Evolutionary conservation across 192 early-diverging fungal genomes (phyloP).

Genomic region (Linnemannia zychae): DNA sequence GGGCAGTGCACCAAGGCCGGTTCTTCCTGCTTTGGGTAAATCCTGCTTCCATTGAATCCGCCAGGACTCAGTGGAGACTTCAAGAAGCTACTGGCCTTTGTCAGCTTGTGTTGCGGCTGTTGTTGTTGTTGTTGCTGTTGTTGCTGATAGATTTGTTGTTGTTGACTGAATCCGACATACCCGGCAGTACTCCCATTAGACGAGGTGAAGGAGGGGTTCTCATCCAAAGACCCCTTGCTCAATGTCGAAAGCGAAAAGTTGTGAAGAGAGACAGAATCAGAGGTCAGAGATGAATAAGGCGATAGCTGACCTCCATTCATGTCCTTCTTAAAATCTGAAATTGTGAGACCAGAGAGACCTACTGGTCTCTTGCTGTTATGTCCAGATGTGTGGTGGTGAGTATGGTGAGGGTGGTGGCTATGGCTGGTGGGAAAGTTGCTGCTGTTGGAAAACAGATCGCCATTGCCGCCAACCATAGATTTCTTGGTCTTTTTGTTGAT

Average conservation of each 20-base stretch:
- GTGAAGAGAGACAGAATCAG: constrained; percentile 39
- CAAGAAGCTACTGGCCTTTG: constrained; percentile 25
- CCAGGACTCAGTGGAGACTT: constrained; percentile 19
- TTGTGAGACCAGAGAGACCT: not conserved
- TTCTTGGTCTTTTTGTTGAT: constrained; percentile 45
- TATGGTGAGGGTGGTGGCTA: not conserved
- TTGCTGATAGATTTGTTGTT: not conserved
- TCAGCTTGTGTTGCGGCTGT: not conserved
- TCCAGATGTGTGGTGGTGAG: not conserved
- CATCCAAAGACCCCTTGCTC: constrained; percentile 41
- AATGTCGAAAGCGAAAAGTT: constrained; percentile 54
- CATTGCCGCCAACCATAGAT: not conserved
- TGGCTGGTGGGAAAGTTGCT: not conserved
- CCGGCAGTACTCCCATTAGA: constrained; percentile 23
- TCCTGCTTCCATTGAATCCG: constrained; percentile 7
- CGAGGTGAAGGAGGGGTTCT: constrained; percentile 44
- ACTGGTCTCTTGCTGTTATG: not conserved
- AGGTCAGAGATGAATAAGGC: constrained; percentile 6
- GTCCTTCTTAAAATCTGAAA: not conserved
- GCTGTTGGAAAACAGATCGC: not conserved
- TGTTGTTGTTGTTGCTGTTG: constrained; percentile 5
- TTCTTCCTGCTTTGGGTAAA: constrained; percentile 19
- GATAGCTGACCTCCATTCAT: not conserved
- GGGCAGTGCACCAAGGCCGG: constrained; percentile 45
- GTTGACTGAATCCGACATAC: not conserved